These are phyloP conservation scores for Drosera spatulata DNA, from an alignment of 179 eudicot species.

Conservation along the genomic window DNA sequence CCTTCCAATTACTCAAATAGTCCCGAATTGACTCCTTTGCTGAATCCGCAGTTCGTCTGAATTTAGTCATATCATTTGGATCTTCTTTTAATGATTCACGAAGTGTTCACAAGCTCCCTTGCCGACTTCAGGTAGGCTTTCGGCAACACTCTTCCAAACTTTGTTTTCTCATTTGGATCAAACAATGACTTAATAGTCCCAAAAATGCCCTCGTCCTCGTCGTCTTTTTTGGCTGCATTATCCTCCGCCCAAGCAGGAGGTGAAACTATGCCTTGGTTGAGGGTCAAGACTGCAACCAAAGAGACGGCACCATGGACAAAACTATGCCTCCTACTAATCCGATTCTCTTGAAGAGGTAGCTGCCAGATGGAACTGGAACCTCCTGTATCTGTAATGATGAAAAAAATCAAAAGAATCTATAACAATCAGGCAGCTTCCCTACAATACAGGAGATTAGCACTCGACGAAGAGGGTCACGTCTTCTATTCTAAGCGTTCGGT, in stretches of 20 bases:
- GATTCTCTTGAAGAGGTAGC: conserved; percentile 17
- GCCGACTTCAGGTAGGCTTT: conserved; percentile 80
- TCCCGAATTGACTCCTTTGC: conserved; percentile 80
- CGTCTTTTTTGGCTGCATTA: conserved; percentile 21
- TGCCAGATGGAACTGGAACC: conserved; percentile 13
- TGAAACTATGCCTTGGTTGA: conserved; percentile 15
- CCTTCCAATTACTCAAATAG: conserved; percentile 65
- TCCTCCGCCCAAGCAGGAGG: conserved; percentile 46
- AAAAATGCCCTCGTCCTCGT: conserved; percentile 36
- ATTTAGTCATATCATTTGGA: conserved; percentile 50
- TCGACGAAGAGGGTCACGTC: too few relatives aligned
- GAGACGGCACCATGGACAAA: conserved; percentile 21
- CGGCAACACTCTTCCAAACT: conserved; percentile 81
- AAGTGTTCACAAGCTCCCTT: conserved; percentile 71
- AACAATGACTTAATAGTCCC: conserved; percentile 59
- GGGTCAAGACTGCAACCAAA: conserved; percentile 20
- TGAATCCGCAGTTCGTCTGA: conserved; percentile 81
- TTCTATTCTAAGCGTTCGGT: too few relatives aligned
- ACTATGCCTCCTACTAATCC: conserved; percentile 26
- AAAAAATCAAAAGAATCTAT: neutral
- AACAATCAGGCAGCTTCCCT: neutral
- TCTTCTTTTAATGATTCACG: conserved; percentile 71
- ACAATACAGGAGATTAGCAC: neutral
- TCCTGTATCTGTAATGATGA: conserved; percentile 27
- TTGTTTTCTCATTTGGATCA: conserved; percentile 83